Conservation (phyloP, 140 eudicot genomes). For the Senecio squalidus region DNA sequence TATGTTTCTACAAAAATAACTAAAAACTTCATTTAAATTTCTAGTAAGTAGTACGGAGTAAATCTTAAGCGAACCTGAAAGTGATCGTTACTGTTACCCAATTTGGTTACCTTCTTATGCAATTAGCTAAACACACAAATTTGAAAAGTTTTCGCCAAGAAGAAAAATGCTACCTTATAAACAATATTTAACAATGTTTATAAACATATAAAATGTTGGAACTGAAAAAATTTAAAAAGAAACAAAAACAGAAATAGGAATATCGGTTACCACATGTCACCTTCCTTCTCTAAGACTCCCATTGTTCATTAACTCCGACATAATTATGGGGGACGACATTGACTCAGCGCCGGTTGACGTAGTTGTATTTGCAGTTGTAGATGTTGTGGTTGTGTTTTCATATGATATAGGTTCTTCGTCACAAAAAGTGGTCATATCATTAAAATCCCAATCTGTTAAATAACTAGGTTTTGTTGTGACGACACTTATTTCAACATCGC, state of each 20-base stretch:
- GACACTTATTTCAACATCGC: constrained; percentile 33
- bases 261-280: constrained; percentile 11
- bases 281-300: constrained; percentile 29
- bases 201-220: not conserved
- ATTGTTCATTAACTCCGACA: constrained; percentile 10
- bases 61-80: no score
- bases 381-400: constrained; percentile 8
- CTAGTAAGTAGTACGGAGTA: no score
- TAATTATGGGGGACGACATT: constrained; percentile 18
- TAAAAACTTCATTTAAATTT: no score
- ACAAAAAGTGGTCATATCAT: constrained; percentile 30
- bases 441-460: constrained; percentile 46
- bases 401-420: constrained; percentile 23
- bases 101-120: no score
- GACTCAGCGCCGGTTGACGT: constrained; percentile 27
- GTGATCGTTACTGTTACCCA: no score
- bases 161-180: constrained; percentile 3
- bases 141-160: not conserved
- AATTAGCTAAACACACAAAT: not conserved
- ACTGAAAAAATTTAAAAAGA: not conserved
- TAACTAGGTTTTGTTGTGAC: constrained; percentile 47
- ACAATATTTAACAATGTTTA: constrained; percentile 9
- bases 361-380: constrained; percentile 18
- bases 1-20: no score
- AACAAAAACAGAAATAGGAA: not conserved